phyloP scores from a whole-genome alignment of 441 rosid species.

The Metrosideros polymorpha region DNA sequence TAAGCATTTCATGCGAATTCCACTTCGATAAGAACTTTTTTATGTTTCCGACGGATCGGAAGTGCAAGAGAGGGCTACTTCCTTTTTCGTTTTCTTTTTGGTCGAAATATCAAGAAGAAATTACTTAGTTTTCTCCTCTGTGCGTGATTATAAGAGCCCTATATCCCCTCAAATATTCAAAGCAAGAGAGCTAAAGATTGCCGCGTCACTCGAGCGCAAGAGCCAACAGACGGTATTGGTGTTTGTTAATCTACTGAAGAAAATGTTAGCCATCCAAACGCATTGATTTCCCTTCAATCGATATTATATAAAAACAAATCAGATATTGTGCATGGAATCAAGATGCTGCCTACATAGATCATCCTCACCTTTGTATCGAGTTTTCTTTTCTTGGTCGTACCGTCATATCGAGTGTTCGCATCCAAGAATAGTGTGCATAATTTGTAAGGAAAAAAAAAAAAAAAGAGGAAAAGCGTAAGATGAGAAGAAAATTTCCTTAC shows the following conservation, averaged over 20 bases:
- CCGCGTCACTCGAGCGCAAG: background rate
- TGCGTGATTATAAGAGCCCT: background rate
- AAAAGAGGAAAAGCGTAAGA: background rate
- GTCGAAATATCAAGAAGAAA: background rate
- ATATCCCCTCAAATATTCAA: too few species aligned
- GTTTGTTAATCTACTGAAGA: background rate
- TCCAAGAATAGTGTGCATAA: background rate
- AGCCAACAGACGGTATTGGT: background rate
- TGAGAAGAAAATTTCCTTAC: background rate
- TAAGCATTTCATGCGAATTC: background rate
- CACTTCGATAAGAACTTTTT: background rate
- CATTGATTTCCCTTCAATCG: background rate
- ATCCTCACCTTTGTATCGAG: background rate
- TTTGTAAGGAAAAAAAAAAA: background rate
- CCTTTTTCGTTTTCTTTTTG: too few species aligned
- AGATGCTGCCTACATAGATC: background rate
- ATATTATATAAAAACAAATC: background rate
- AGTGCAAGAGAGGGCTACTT: background rate
- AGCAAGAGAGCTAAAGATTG: background rate
- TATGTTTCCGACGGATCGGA: background rate
- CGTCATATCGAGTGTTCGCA: background rate
- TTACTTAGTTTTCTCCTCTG: background rate
- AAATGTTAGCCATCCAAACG: background rate
- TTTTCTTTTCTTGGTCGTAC: background rate
- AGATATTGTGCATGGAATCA: background rate